Conservation (phyloP, 208 protist genomes). For the Novymonas esmeraldas region DNA sequence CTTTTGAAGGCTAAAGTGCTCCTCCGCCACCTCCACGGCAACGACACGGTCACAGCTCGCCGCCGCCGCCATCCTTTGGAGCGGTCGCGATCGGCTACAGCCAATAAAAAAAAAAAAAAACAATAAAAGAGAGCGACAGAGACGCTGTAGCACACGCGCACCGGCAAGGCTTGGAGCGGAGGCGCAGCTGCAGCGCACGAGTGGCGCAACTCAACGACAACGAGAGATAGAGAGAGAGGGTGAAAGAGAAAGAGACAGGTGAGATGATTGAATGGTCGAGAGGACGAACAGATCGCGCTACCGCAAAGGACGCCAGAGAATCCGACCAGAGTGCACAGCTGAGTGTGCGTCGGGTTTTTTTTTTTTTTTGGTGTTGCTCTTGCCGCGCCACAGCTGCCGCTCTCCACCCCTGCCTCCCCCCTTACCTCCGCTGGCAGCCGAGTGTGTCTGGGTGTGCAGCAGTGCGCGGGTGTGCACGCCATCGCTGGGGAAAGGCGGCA, state of each 20-base stretch:
- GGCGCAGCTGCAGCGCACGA: not conserved
- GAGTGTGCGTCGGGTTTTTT: not conserved
- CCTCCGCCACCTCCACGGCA: conserved; percentile 47
- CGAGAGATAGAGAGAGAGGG: too few relatives aligned
- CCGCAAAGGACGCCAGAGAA: not conserved
- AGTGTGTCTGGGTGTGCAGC: too few relatives aligned
- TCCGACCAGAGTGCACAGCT: not conserved
- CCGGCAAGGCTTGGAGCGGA: not conserved
- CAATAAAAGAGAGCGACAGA: not conserved
- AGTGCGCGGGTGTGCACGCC: too few relatives aligned
- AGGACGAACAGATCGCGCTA: too few relatives aligned
- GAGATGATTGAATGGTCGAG: too few relatives aligned
- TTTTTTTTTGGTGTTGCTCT: too few relatives aligned
- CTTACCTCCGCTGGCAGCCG: too few relatives aligned
- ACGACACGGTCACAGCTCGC: conserved; percentile 22
- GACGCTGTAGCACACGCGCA: too few relatives aligned
- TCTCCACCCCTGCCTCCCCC: too few relatives aligned
- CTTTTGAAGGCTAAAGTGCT: conserved; percentile 59
- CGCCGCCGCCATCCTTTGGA: conserved; percentile 26
- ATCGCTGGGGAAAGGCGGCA: too few relatives aligned
- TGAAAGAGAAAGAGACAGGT: not conserved
- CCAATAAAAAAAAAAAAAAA: not conserved
- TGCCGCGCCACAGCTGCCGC: too few relatives aligned
- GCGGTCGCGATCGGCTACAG: not conserved
- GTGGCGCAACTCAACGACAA: too few relatives aligned